Base-by-base conservation (phyloP, 23 red algal genomes). In the Gracilaria gracilis region DNA sequence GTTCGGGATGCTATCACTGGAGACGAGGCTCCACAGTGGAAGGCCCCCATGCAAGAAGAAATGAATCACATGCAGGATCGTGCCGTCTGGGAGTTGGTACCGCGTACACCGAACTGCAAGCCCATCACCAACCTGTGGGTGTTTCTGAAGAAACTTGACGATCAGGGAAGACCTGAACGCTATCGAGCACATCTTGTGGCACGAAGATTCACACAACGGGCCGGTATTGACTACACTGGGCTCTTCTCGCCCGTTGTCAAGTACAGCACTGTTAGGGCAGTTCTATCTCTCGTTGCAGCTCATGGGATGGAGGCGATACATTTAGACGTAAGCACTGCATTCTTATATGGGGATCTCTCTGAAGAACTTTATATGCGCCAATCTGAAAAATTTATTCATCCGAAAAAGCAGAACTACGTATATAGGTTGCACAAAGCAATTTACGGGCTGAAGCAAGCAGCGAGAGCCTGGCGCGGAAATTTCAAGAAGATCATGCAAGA, bases 141-240 rank as follows among this genome's bases (percentile, higher is more conserved):
- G 12, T 34, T 36, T 2, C 14, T 70, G 17, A 70, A 35, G 27
- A 70, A 70, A 25, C 28, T 4, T 11, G 65, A 70, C 28, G 14
- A 33, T 9, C 2, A 35, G 4, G 65, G 27, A 11, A 3, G 12
- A 33, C 2, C 34, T 4, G 25, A 33, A 2, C 65, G 65, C 3
- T 33, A 70, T 25, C 15, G 65, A 27, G 89, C 53, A 14, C 75
- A 78, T 15, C 58, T 93, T 4, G 75, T 83, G 0, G 57, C 64
- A 12, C 76, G 51, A 7, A 17, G 78, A 27, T 93, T 83, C 78
- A 35, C 27, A 5, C 47, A 93, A 23, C 1, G 36, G 0, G 42
- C 46, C 25, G 78, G 67, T 13, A 28, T 89, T 6, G 76, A 93
- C 71, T 93, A 93, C 36, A 53, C 84, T 25, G 78, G 84, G 48